Evolutionary conservation across 2,329 filamentous ascomycete genomes (phyloP).

Genomic region (Talaromyces islandicus): DNA sequence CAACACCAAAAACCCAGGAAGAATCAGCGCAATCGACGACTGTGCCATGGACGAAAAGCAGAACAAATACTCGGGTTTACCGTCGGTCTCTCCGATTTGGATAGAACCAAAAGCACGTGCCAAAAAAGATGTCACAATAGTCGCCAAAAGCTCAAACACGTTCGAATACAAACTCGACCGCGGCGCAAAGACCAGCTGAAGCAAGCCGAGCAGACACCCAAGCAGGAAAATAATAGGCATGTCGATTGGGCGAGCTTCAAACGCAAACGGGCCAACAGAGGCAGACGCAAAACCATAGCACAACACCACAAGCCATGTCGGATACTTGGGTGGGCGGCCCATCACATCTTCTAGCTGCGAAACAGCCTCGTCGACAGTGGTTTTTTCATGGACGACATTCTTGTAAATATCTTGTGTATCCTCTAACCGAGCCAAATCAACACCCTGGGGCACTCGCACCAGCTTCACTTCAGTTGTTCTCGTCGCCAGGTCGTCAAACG

Average conservation of each 20-base stretch:
- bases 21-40: constrained; percentile 68
- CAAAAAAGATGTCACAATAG: constrained; percentile 62
- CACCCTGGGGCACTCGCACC: constrained; percentile 35
- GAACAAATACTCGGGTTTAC: constrained; percentile 43
- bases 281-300: constrained; percentile 72
- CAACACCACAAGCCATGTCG: constrained; percentile 50
- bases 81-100: constrained; percentile 33
- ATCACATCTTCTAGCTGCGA: constrained; percentile 49
- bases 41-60: constrained; percentile 69
- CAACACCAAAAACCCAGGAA: constrained; percentile 62
- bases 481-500: constrained; percentile 58
- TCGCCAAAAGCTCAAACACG: constrained; percentile 59
- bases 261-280: constrained; percentile 73
- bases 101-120: constrained; percentile 66
- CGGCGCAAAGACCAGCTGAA: constrained; percentile 70
- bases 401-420: constrained; percentile 45
- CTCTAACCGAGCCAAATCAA: constrained; percentile 38
- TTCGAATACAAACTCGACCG: constrained; percentile 63
- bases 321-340: constrained; percentile 51
- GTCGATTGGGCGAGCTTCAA: constrained; percentile 69
- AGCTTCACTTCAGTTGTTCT: constrained; percentile 44
- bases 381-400: constrained; percentile 42
- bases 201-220: constrained; percentile 64
- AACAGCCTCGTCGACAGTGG: constrained; percentile 41
- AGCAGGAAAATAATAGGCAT: constrained; percentile 71